Base-by-base conservation (phyloP, 805 yeast genomes). In the Candida rishiriensis region DNA sequence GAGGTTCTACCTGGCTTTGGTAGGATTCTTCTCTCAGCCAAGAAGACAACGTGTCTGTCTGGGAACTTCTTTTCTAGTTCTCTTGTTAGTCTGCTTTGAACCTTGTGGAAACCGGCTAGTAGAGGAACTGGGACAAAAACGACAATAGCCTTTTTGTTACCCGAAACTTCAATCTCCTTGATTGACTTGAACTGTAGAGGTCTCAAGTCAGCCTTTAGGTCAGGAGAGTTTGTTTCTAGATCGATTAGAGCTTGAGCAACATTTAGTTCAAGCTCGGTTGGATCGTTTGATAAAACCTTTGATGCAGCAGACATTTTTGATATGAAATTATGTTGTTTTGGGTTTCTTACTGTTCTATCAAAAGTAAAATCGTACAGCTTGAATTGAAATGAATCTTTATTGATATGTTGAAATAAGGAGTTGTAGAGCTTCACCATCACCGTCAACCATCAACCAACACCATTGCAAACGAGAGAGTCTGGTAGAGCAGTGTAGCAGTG, bases 31-130 rank as follows among this genome's bases (percentile, higher is more conserved):
- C 99, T 88, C 83, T 91, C 98, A 71, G 97, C 98, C 71, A 91
- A 84, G 88, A 91, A 88, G 66, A 93, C 91, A 75, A 91, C 97
- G 75, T 93, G 97, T 75, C 96, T 88, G 83, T 91, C 99, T 72
- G 97, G 95, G 90, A 91, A 93, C 81, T 93, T 91, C 95, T 91
- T 91, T 81, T 91, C 99, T 73, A 91, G 86, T 82, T 91, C 99
- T 79, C 98, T 91, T 79, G 97, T 88, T 73, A 91, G 85, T 78
- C 90, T 86, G 66, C 81, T 81, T 83, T 91, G 99, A 68, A 91
- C 95, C 79, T 85, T 88, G 88, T 90, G 97, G 91, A 88, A 88
- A 61, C 85, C 83, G 61, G 81, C 66, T 71, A 89, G 82, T 66
- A 88, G 79, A 76, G 98, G 97, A 63, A 86, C 95, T 73, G 99